Conservation (phyloP, 441 rosid species). For the Pelargonium australe region DNA sequence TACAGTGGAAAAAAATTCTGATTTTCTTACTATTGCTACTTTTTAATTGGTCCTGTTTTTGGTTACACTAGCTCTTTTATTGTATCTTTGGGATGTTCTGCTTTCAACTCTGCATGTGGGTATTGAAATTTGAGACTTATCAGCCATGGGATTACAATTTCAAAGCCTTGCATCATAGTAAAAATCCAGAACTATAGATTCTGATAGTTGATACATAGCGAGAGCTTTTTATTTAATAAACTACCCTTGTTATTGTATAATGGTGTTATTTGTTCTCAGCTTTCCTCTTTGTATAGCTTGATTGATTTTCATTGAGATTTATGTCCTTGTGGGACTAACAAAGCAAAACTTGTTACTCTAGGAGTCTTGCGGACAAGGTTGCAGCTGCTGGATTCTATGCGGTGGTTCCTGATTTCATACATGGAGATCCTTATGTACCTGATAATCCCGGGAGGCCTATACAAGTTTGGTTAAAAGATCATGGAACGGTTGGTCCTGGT, state of each 20-base stretch:
- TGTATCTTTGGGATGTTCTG: no score
- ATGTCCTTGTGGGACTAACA: neutral
- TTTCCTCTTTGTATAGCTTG: neutral
- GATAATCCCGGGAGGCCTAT: constrained; percentile 22
- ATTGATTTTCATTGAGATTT: neutral
- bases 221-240: neutral
- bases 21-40: no score
- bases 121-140: no score
- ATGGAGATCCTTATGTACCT: constrained; percentile 18
- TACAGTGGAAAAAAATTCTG: no score
- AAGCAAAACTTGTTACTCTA: neutral
- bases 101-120: no score
- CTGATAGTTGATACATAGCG: neutral
- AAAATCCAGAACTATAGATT: neutral
- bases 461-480: constrained; percentile 23
- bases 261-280: neutral
- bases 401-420: constrained; percentile 20
- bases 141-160: no score
- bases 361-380: constrained; percentile 27
- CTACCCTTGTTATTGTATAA: neutral
- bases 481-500: constrained; percentile 21
- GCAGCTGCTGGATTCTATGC: constrained; percentile 27
- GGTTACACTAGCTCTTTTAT: no score
- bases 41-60: no score
- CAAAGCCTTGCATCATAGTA: neutral